Base-by-base conservation (phyloP, 306 rosid genomes). In the Arachis hypogaea region DNA sequence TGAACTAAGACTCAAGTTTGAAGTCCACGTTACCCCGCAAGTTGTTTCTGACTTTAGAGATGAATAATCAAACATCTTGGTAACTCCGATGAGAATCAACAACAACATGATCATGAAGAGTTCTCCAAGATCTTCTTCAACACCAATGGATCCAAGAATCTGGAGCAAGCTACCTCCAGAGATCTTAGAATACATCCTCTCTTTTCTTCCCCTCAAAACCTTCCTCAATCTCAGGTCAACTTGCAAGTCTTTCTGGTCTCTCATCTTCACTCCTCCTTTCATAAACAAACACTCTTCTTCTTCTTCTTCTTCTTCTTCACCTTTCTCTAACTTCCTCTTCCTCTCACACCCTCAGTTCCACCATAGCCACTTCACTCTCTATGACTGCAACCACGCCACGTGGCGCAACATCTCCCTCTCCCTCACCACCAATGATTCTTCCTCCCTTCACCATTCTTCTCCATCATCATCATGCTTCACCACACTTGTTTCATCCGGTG, bases 141-240 rank as follows among this genome's bases (percentile, higher is more conserved):
- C 74, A 59, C 60, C 49, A 47, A 88, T 94, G 99, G 99, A 91
- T 78, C 89, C 92, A 44, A 60, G 9, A 14, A 89, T 94, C 64
- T 94, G 99, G 99, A 80, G 93, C 86, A 80, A 66, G 16, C 49
- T 94, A 5, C 99, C 96, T 5, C 73, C 80, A 3, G 99, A 89
- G 52, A 85, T 89, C 5, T 89, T 92, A 0, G 99, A 89, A 70
- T 80, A 68, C 42, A 28, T 92, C 6, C 96, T 94, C 73, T 83
- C 93, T 6, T 83, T 84, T 28, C 89, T 94, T 3, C 97, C 99
- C 47, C 73, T 92, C 7, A 94, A 84, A 68, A 75, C 74, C 59
- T 80, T 89, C 75, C 75, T 88, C 66, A 78, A n/a, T 58, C 85
- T 94, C 0, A 80, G 96, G 85, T 87, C 97, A 9, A 94, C 99